Conservation (phyloP, 2,329 filamentous ascomycete genomes). For the Diplocarpon rosae region DNA sequence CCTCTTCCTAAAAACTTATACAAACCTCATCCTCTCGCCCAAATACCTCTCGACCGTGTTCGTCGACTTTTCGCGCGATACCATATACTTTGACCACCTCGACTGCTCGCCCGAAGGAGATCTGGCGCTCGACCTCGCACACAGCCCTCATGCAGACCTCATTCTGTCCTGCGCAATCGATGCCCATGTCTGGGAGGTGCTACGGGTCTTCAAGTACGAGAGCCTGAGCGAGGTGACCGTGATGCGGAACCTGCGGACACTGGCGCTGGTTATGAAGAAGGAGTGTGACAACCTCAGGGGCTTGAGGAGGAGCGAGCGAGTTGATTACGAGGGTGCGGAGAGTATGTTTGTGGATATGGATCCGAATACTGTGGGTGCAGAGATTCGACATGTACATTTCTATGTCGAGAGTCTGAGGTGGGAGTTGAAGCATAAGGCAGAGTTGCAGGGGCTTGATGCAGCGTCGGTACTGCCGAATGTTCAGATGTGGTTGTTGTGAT, state of each 20-base stretch:
- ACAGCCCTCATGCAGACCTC: slow-evolving; percentile 14
- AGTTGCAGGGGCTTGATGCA: slow-evolving; percentile 4
- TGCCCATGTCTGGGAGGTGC: slow-evolving; percentile 20
- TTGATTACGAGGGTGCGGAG: slow-evolving; percentile 6
- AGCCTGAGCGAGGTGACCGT: slow-evolving; percentile 17
- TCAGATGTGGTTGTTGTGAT: slow-evolving; percentile 21
- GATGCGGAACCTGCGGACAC: slow-evolving; percentile 15
- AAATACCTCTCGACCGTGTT: slow-evolving; percentile 17
- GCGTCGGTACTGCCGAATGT: slow-evolving; percentile 10
- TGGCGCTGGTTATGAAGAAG: slow-evolving; percentile 19
- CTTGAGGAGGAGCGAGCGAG: not conserved
- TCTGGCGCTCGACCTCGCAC: slow-evolving; percentile 18
- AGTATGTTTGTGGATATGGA: slow-evolving; percentile 9
- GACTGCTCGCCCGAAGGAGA: slow-evolving; percentile 22
- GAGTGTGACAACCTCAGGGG: slow-evolving; percentile 9
- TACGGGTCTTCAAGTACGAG: slow-evolving; percentile 20
- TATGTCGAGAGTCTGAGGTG: slow-evolving; percentile 16
- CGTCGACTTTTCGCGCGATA: slow-evolving; percentile 19
- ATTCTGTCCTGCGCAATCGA: slow-evolving; percentile 19
- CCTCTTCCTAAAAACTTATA: slow-evolving; percentile 16
- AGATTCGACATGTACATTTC: slow-evolving; percentile 17
- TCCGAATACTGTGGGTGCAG: slow-evolving; percentile 11
- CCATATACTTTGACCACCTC: slow-evolving; percentile 22
- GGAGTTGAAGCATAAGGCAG: slow-evolving; percentile 14
- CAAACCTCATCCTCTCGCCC: slow-evolving; percentile 16